A percentile compares a stretch with the other conserved stretches of the same genome.
Conservation (phyloP, 129 eudicot species). For the Ambrosia trifida region DNA sequence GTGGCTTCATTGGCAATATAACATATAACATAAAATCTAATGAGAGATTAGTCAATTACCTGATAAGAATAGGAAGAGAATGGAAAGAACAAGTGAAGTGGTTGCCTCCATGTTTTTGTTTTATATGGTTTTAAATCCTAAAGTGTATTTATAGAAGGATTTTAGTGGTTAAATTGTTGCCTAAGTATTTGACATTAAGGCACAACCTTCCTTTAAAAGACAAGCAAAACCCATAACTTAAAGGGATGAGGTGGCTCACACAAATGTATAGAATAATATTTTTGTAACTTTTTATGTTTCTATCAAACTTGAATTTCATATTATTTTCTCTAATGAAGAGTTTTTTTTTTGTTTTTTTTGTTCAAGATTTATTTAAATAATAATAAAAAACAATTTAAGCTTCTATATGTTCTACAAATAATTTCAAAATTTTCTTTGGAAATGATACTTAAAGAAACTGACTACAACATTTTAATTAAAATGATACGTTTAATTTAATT, state of each 20-base stretch:
- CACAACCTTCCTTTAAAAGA: slow-evolving; percentile 35
- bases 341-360: no score
- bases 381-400: no score
- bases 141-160: slow-evolving; percentile 30
- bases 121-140: background rate
- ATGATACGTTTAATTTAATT: no score
- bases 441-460: no score
- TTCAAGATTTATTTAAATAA: no score
- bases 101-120: slow-evolving; percentile 41
- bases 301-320: no score
- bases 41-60: slow-evolving; percentile 33
- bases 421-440: no score
- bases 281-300: no score
- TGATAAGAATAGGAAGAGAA: slow-evolving; percentile 37
- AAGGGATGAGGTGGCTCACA: slow-evolving; percentile 26
- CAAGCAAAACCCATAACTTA: slow-evolving; percentile 30
- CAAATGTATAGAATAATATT: background rate
- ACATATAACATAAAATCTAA: background rate
- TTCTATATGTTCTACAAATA: no score
- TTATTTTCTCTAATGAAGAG: no score
- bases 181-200: slow-evolving; percentile 16
- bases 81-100: slow-evolving; percentile 24
- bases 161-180: slow-evolving; percentile 20
- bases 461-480: no score
- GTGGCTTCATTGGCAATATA: no score